Conservation (phyloP, 805 yeast species). For the Lipomyces sp. region DNA sequence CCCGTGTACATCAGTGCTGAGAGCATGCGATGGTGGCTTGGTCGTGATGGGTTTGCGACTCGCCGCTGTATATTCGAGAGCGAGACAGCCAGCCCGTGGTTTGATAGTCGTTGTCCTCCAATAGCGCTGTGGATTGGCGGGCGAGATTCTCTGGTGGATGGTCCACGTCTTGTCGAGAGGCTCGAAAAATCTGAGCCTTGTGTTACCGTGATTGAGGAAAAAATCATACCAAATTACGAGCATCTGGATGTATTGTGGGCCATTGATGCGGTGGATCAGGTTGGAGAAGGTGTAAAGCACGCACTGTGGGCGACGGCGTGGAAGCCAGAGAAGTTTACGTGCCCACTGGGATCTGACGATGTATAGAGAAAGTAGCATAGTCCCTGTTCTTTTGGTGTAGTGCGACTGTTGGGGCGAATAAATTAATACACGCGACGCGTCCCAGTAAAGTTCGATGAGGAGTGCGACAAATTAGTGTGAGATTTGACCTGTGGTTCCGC, state of each 20-base stretch:
- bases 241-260: constrained; percentile 96
- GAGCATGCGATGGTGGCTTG: constrained; percentile 92
- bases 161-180: constrained; percentile 61
- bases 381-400: too few species aligned
- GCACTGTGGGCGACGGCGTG: constrained; percentile 33
- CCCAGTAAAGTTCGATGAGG: too few species aligned
- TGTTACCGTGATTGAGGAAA: constrained; percentile 41
- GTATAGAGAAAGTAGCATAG: too few species aligned
- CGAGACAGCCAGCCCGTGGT: constrained; percentile 44
- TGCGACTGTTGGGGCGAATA: too few species aligned
- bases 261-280: constrained; percentile 59
- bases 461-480: too few species aligned
- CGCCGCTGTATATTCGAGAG: constrained; percentile 53
- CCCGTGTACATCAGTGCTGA: constrained; percentile 79
- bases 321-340: constrained; percentile 10
- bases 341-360: constrained; percentile 26
- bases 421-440: too few species aligned
- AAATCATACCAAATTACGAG: constrained; percentile 60
- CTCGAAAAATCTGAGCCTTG: constrained; percentile 56
- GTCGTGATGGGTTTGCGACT: constrained; percentile 49
- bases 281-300: constrained; percentile 50
- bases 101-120: constrained; percentile 46
- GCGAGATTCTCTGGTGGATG: constrained; percentile 74
- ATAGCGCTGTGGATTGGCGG: constrained; percentile 68
- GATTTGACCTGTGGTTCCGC: too few species aligned